Percentiles rank a stretch among this genome's conserved stretches.
phyloP scores from a whole-genome alignment of 2,329 filamentous ascomycete species.

The Aureobasidium sp. region DNA sequence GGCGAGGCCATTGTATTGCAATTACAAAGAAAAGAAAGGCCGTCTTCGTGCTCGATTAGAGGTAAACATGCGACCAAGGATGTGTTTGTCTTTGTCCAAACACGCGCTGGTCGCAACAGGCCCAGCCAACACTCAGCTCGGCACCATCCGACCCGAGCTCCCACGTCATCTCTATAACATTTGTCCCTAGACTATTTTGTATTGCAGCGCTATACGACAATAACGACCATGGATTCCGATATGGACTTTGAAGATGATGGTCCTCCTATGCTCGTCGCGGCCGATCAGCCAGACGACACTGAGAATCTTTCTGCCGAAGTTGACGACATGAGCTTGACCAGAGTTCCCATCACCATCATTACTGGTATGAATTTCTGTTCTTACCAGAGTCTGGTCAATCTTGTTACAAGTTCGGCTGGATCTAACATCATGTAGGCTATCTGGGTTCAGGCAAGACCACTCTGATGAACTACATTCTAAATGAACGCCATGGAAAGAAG shows the following conservation, averaged over 20 bases:
- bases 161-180: conserved; percentile 8
- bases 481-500: conserved; percentile 91
- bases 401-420: neutral
- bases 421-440: conserved; percentile 58
- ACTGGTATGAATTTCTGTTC: conserved; percentile 50
- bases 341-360: conserved; percentile 79
- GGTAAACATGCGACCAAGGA: neutral
- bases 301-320: conserved; percentile 32
- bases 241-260: conserved; percentile 60
- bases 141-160: neutral
- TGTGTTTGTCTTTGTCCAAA: neutral
- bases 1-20: conserved; percentile 33
- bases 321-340: conserved; percentile 48
- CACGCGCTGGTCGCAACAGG: neutral
- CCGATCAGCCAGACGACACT: conserved; percentile 28
- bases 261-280: conserved; percentile 57
- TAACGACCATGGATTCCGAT: conserved; percentile 17
- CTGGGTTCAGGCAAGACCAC: conserved; percentile 95
- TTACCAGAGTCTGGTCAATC: neutral
- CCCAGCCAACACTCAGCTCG: neutral
- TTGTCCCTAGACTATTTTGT: neutral
- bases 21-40: neutral
- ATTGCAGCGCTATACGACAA: neutral
- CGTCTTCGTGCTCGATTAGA: neutral
- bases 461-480: conserved; percentile 90